These are phyloP conservation scores for Ogataea pilisensis DNA, from an alignment of 805 yeast genomes.

Conservation along the genomic window DNA sequence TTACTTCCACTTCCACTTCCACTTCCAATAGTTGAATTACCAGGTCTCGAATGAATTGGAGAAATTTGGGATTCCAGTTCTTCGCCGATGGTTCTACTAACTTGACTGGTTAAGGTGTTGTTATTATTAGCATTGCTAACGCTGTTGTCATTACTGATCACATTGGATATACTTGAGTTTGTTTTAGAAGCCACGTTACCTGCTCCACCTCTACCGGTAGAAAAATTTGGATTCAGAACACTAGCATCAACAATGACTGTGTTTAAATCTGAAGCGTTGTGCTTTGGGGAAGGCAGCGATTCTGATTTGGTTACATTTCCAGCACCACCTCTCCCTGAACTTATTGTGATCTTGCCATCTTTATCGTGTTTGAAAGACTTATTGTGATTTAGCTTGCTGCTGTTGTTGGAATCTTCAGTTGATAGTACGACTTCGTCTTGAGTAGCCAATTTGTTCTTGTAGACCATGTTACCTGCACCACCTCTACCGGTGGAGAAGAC, in stretches of 20 bases:
- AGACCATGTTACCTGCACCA: slow-evolving; percentile 33
- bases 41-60: slow-evolving; percentile 22
- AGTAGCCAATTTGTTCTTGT: slow-evolving; percentile 8
- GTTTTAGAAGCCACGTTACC: slow-evolving; percentile 41
- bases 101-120: neutral
- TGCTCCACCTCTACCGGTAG: slow-evolving; percentile 57
- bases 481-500: slow-evolving; percentile 34
- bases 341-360: slow-evolving; percentile 34
- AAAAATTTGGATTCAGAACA: slow-evolving; percentile 36
- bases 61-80: slow-evolving; percentile 42
- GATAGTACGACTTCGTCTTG: slow-evolving; percentile 22
- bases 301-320: slow-evolving; percentile 43
- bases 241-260: neutral
- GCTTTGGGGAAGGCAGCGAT: slow-evolving; percentile 41
- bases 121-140: slow-evolving; percentile 19
- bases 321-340: slow-evolving; percentile 59
- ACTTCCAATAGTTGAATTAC: neutral
- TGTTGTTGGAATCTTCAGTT: neutral
- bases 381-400: slow-evolving; percentile 5
- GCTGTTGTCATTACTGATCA: slow-evolving; percentile 30
- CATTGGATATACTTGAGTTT: neutral
- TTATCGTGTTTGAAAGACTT: slow-evolving; percentile 26
- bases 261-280: slow-evolving; percentile 36
- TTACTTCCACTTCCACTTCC: neutral
- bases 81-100: slow-evolving; percentile 29